These are phyloP conservation scores for Ascochyta koolunga DNA, from an alignment of 2,329 filamentous ascomycete genomes.

Conservation along the genomic window DNA sequence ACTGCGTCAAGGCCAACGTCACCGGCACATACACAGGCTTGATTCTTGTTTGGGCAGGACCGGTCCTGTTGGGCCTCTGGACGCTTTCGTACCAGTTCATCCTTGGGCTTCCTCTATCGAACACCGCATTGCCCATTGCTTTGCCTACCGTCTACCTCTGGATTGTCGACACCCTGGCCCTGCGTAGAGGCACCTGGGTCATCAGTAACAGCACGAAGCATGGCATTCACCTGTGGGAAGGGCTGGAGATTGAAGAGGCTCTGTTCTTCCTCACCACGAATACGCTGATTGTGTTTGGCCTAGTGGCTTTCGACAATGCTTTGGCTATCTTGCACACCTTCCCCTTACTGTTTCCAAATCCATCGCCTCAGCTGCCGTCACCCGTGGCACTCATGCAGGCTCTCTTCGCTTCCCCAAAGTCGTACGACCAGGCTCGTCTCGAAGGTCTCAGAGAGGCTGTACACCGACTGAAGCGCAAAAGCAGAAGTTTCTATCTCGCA, in stretches of 20 bases:
- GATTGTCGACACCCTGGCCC: conserved; percentile 71
- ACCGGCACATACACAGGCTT: conserved; percentile 70
- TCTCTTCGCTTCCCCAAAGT: conserved; percentile 54
- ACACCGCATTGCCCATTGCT: conserved; percentile 64
- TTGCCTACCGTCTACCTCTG: conserved; percentile 73
- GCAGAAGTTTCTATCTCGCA: conserved; percentile 75
- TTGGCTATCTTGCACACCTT: conserved; percentile 70
- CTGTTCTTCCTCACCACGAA: conserved; percentile 76
- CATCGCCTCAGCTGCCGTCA: conserved; percentile 55
- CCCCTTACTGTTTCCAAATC: conserved; percentile 60
- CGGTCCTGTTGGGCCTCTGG: conserved; percentile 70
- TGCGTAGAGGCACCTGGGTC: conserved; percentile 73
- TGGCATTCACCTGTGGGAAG: conserved; percentile 66
- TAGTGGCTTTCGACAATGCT: conserved; percentile 72
- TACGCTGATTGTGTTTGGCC: conserved; percentile 70
- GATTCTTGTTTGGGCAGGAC: conserved; percentile 72
- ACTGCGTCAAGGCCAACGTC: conserved; percentile 54
- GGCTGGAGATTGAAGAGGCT: conserved; percentile 75
- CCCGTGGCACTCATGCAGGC: conserved; percentile 60
- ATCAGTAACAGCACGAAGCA: conserved; percentile 73
- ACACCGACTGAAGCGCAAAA: conserved; percentile 65
- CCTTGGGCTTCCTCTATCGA: conserved; percentile 62
- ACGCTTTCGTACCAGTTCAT: conserved; percentile 69
- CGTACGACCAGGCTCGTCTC: conserved; percentile 65
- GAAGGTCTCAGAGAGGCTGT: conserved; percentile 66